phyloP scores from a whole-genome alignment of 495 filamentous ascomycete species.

The Lasiosphaeriaceae sp. region DNA sequence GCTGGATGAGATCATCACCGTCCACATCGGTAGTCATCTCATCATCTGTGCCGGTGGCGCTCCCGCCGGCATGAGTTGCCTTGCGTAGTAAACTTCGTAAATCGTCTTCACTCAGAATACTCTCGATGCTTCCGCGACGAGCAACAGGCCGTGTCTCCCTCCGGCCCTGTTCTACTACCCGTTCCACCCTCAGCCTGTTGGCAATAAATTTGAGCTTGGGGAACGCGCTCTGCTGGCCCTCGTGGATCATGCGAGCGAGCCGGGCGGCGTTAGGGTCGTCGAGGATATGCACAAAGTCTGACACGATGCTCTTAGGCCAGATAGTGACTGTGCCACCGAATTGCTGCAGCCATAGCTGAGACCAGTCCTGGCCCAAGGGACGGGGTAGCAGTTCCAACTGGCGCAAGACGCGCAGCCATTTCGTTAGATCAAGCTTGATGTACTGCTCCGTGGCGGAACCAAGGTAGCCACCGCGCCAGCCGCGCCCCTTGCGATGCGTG shows the following conservation, averaged over 20 bases:
- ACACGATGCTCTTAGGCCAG: conserved; percentile 70
- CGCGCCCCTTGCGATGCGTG: conserved; percentile 86
- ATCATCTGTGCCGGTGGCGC: not conserved
- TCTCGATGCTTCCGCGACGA: conserved; percentile 22
- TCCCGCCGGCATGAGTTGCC: not conserved
- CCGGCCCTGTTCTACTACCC: conserved; percentile 70
- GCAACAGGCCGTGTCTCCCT: conserved; percentile 42
- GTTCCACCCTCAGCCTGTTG: conserved; percentile 81
- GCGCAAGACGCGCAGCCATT: conserved; percentile 91
- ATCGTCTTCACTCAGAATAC: conserved; percentile 26
- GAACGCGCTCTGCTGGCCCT: conserved; percentile 81
- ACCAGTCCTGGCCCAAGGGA: conserved; percentile 93
- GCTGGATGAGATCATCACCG: too few species aligned
- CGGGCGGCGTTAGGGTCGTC: conserved; percentile 71
- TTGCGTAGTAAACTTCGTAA: conserved; percentile 10
- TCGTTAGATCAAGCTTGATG: conserved; percentile 89
- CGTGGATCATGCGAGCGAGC: conserved; percentile 80
- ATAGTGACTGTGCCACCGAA: conserved; percentile 95
- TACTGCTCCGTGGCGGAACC: conserved; percentile 91
- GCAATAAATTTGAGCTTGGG: conserved; percentile 86
- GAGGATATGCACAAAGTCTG: conserved; percentile 83
- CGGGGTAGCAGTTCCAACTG: conserved; percentile 89
- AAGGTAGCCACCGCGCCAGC: conserved; percentile 93
- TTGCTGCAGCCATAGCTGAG: conserved; percentile 88
- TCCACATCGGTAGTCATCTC: too few species aligned